Evolutionary conservation across 768 basidiomycete genomes (phyloP).

Genomic region (Boletus vinaceobasis): DNA sequence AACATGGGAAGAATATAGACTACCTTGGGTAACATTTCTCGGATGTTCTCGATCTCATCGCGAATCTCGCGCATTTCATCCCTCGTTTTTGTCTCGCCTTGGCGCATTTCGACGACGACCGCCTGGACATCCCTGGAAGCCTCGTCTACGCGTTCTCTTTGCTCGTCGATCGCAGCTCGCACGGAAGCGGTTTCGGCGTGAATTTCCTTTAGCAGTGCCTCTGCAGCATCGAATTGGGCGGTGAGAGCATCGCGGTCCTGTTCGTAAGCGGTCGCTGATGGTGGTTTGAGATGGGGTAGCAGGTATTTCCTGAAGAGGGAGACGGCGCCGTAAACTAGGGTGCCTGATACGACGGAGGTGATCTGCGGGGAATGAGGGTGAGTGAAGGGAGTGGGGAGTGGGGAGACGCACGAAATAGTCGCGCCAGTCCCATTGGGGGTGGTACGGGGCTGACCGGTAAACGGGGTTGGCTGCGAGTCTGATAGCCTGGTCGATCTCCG

Average conservation of each 20-base stretch:
- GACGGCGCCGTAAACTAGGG: conserved; percentile 74
- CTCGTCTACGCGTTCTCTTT: conserved; percentile 67
- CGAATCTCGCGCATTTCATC: conserved; percentile 91
- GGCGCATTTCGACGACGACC: conserved; percentile 71
- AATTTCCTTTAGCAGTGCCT: conserved; percentile 76
- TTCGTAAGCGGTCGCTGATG: conserved; percentile 84
- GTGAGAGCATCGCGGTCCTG: conserved; percentile 79
- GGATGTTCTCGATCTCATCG: conserved; percentile 85
- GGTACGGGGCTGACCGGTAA: conserved; percentile 36
- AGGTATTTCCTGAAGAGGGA: conserved; percentile 90
- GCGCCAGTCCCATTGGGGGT: conserved; percentile 83
- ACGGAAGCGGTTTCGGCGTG: conserved; percentile 74
- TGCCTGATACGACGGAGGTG: conserved; percentile 86
- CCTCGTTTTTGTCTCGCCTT: conserved; percentile 72
- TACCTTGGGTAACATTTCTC: conserved; percentile 93
- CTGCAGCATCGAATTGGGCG: conserved; percentile 88
- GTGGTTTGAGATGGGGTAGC: conserved; percentile 86
- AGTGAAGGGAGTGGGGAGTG: background rate
- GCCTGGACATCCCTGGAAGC: conserved; percentile 69
- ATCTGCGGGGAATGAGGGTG: conserved; percentile 54
- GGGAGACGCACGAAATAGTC: conserved; percentile 85
- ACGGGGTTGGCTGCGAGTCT: conserved; percentile 48
- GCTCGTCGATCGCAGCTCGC: conserved; percentile 69
- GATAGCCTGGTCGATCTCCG: conserved; percentile 86
- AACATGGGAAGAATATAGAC: conserved; percentile 6